Evolutionary conservation across 192 early-diverging fungal species (phyloP).

Genomic region (Linnemannia zychae): DNA sequence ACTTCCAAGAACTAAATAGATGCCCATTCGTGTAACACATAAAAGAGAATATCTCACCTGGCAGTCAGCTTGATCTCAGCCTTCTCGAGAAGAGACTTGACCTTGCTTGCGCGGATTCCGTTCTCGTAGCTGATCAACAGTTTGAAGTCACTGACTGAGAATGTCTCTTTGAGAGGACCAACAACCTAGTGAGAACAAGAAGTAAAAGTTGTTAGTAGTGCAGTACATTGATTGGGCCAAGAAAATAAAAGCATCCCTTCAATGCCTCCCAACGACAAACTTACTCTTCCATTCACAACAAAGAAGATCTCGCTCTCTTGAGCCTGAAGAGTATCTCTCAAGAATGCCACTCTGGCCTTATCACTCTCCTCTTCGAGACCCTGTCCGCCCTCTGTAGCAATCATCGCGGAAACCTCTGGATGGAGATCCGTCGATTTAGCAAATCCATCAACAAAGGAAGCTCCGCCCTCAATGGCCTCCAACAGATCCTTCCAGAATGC

Average conservation of each 20-base stretch:
- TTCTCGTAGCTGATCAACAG: slow-evolving; percentile 73
- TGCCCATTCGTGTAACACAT: too few relatives aligned
- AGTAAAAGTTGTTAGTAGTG: not conserved
- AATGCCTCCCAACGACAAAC: not conserved
- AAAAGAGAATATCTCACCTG: slow-evolving; percentile 19
- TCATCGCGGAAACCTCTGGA: slow-evolving; percentile 29
- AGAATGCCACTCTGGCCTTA: slow-evolving; percentile 14
- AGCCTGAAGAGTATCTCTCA: slow-evolving; percentile 24
- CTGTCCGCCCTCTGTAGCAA: slow-evolving; percentile 29
- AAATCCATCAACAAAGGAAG: slow-evolving; percentile 21
- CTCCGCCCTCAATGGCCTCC: not conserved
- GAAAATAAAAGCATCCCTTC: not conserved
- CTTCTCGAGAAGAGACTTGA: slow-evolving; percentile 21
- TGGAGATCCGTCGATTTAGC: not conserved
- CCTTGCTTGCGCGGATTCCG: slow-evolving; percentile 59
- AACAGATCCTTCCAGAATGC: slow-evolving; percentile 49
- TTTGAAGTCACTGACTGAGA: slow-evolving; percentile 70
- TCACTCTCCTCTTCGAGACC: slow-evolving; percentile 26
- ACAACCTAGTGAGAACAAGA: slow-evolving; percentile 49
- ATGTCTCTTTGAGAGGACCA: slow-evolving; percentile 63
- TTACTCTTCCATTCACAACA: slow-evolving; percentile 76
- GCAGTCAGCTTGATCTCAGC: slow-evolving; percentile 17
- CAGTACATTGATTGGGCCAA: not conserved
- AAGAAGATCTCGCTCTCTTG: slow-evolving; percentile 47
- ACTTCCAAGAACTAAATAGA: not conserved